Base-by-base conservation (phyloP, 2,329 filamentous ascomycete species). In the Chaetomiaceae sp. region DNA sequence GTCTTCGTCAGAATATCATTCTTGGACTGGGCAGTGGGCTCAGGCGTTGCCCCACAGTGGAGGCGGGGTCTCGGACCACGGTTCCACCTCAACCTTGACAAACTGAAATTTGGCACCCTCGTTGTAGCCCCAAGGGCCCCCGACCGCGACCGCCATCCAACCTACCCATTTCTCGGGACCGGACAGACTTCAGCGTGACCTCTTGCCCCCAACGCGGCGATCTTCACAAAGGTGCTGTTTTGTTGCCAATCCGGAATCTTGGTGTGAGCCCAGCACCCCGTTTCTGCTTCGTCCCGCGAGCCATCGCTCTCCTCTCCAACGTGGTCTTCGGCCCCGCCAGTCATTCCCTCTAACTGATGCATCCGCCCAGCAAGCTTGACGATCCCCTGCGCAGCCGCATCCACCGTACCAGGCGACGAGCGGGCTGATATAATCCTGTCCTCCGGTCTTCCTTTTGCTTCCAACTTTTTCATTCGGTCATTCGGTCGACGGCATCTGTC, bases 401-500 rank as follows among this genome's bases (percentile, higher is more conserved):
- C 17, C 48, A 51, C 46, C 53, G 48, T 47, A 43, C 42, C 47
- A 47, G 55, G 42, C 55, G 52, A 49, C 58, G 50, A 44, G 49
- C 51, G 47, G 47, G 47, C 38, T 60, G 53, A 59, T 57, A 62
- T 56, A 59, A 57, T 22, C 51, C 34, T 15, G 27, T 38, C 27
- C 54, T 53, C 48, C 9, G 27, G 34, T 23, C 34, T 43, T 43
- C 36, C 43, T 45, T 39, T 34, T 34, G 31, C 39, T 53, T 37
- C 27, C 38, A 37, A 22, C 33, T 31, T 50, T 29, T 39, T 43
- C 22, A 25, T 42, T 54, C 27, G 49, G 39, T 46, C 40, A 46
- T 36, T 48, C 54, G 58, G 57, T 59, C 58, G 51, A 60, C 59
- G 61, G 69, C 69, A 69, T 73, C 68, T 73, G 62, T 66, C 60